Evolutionary conservation across 1,139 yeast species (phyloP).

Genomic region (Yamadazyma diospyri): DNA sequence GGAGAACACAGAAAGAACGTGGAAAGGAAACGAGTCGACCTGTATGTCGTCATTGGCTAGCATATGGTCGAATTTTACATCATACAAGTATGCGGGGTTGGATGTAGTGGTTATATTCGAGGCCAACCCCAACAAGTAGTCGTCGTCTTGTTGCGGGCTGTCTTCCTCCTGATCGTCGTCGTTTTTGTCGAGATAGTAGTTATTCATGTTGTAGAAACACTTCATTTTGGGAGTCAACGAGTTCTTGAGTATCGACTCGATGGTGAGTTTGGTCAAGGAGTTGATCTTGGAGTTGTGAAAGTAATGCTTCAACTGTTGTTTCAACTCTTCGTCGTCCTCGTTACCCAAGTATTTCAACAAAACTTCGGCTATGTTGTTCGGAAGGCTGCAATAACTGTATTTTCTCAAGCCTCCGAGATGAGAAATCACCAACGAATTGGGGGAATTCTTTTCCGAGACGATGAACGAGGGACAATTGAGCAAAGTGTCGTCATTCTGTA

Average conservation of each 20-base stretch:
- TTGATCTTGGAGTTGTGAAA: constrained; percentile 22
- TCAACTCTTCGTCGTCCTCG: constrained; percentile 19
- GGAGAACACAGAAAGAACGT: constrained; percentile 31
- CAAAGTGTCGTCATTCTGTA: constrained; percentile 19
- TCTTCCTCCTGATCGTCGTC: constrained; percentile 12
- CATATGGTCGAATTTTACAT: constrained; percentile 11
- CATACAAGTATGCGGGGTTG: constrained; percentile 16
- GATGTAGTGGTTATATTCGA: constrained; percentile 36
- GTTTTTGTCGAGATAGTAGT: constrained; percentile 38
- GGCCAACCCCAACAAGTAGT: constrained; percentile 34
- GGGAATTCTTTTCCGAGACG: constrained; percentile 25
- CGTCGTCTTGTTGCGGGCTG: constrained; percentile 19
- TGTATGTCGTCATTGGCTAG: background rate
- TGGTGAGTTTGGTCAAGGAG: constrained; percentile 45
- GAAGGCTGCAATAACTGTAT: constrained; percentile 37
- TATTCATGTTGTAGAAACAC: constrained; percentile 43
- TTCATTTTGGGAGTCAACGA: constrained; percentile 46
- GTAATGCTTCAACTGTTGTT: constrained; percentile 21
- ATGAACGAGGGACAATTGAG: constrained; percentile 32
- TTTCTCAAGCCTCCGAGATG: constrained; percentile 43
- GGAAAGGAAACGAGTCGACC: constrained; percentile 29
- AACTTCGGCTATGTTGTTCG: constrained; percentile 30
- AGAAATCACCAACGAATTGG: constrained; percentile 30
- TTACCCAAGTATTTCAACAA: constrained; percentile 27
- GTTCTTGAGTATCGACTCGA: constrained; percentile 50